Evolutionary conservation across 257 asterid genomes (phyloP).

Genomic region (Solanum chilense): DNA sequence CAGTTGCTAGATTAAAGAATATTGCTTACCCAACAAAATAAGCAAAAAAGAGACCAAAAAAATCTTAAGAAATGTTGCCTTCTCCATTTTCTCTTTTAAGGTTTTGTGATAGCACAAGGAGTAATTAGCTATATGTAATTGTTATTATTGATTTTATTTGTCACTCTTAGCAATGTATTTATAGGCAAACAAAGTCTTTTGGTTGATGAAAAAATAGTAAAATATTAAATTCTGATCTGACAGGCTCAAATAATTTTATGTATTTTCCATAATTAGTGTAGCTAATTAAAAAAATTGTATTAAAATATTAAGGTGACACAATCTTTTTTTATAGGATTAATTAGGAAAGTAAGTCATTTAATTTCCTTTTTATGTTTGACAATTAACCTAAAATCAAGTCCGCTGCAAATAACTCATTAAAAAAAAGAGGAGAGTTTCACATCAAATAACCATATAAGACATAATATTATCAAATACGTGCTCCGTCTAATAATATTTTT

Average conservation of each 20-base stretch:
- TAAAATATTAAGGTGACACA: not conserved
- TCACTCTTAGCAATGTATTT: not conserved
- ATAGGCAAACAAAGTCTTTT: not conserved
- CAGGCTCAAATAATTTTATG: not conserved
- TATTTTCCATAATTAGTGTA: not conserved
- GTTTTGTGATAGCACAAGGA: not conserved
- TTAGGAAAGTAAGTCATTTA: not conserved
- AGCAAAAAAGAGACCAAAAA: not conserved
- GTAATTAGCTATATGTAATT: not conserved
- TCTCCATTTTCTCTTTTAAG: not conserved
- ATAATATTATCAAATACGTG: too few species aligned
- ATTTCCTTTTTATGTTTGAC: not conserved
- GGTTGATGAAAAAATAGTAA: not conserved
- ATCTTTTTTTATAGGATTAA: not conserved
- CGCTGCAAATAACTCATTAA: not conserved
- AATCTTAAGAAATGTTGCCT: not conserved
- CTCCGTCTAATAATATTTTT: too few species aligned
- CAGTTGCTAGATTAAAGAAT: not conserved
- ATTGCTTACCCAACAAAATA: not conserved
- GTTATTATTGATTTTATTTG: not conserved
- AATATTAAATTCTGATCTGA: not conserved
- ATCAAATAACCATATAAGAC: too few species aligned
- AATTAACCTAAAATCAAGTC: not conserved
- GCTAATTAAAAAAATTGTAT: not conserved
- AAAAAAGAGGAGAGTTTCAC: too few species aligned